phyloP scores from a whole-genome alignment of 345 rosid species.

The Salix brachista region DNA sequence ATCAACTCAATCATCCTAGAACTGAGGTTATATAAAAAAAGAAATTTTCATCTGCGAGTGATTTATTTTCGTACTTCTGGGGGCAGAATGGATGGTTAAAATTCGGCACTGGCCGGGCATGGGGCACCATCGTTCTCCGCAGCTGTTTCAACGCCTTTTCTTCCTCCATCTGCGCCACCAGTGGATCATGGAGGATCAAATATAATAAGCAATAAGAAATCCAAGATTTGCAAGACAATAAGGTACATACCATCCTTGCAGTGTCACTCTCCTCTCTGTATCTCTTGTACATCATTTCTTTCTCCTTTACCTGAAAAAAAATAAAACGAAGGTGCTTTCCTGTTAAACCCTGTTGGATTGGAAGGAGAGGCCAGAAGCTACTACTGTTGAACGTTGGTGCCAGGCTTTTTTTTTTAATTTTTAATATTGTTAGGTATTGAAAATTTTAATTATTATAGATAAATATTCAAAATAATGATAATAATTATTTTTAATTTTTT shows the following conservation, averaged over 20 bases:
- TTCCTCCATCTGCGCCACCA: constrained; percentile 66
- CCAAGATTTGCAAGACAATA: too few species aligned
- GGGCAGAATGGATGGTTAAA: constrained; percentile 87
- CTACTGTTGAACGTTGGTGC: too few species aligned
- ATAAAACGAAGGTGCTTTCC: neutral
- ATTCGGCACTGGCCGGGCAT: constrained; percentile 82
- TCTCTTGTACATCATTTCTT: constrained; percentile 78
- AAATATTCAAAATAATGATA: too few species aligned
- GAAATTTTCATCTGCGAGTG: too few species aligned
- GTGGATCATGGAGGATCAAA: neutral
- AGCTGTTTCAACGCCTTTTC: constrained; percentile 84
- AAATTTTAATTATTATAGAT: too few species aligned
- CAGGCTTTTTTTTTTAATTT: too few species aligned
- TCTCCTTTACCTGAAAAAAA: constrained; percentile 71
- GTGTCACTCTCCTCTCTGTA: constrained; percentile 92
- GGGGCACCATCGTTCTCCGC: constrained; percentile 90
- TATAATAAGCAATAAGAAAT: neutral
- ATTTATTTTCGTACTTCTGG: constrained; percentile 42
- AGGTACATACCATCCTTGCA: constrained; percentile 58
- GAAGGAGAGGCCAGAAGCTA: too few species aligned
- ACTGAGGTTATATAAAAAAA: neutral
- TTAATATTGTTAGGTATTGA: too few species aligned
- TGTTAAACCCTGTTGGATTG: neutral
- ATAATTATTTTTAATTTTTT: too few species aligned
- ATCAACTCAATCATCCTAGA: neutral